Base-by-base conservation (phyloP, 768 basidiomycete species). In the Hydnomerulius pinastri region DNA sequence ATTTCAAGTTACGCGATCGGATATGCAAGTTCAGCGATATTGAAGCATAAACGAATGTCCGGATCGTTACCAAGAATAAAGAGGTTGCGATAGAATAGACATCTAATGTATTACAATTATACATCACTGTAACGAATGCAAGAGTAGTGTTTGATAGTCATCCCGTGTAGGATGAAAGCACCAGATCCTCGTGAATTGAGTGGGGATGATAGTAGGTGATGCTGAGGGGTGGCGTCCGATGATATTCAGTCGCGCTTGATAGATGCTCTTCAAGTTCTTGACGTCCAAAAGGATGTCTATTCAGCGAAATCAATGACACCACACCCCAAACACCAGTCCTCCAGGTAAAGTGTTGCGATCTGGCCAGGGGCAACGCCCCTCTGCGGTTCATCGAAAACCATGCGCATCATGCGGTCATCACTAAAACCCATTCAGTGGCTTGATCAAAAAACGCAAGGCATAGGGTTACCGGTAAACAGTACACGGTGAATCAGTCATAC, bases 311-410 rank as follows among this genome's bases (percentile, higher is more conserved):
- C 54, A 42, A 97, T 93, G 6, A 77, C 69, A 27, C 92, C 94
- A 61, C 87, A 88, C 2, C 94, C 94, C 25, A 96, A 73, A 67
- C 92, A 94, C 84, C 86, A 87, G 38, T 83, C 77, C 2, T 74
- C 82, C 48, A 83, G 77, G 67, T 85, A 97, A 2, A 96, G 56
- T 0, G 80, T 84, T 6, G 85, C 86, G 24, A 89, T 80, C 68
- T 98, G 95, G 1, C 95, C 95, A 0, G 84, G 80, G 0, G 90
- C 77, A 13, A 93, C 82, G 6, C 83, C 86, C 35, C 80, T 78
- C 42, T 88, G 75, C 0, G 86, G 82, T 29, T 77, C 67, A 32
- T 77, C 74, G 55, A 90, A 86, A 0, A 67, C 59, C 37, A 92
- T 74, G 3, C 59, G 57, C 24, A 74, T 63, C 11, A 57, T 66